A percentile compares a stretch with the other conserved stretches of the same genome.
Evolutionary conservation across 139 green algal species (phyloP).

Genomic region (Micractinium conductrix): DNA sequence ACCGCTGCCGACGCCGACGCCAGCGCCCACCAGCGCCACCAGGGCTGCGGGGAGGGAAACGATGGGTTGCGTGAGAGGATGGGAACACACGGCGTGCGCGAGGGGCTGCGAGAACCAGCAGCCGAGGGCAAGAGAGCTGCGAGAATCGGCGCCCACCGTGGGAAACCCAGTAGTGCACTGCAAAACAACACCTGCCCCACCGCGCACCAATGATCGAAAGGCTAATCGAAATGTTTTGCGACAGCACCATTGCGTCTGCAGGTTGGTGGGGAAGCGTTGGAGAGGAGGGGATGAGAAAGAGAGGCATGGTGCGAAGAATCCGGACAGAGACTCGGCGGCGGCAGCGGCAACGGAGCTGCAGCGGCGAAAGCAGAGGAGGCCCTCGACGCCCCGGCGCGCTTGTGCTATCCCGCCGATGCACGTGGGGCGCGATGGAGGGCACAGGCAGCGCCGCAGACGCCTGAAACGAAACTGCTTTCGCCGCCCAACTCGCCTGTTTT

Average conservation of each 20-base stretch:
- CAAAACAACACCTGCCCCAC: background rate
- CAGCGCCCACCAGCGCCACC: conserved; percentile 54
- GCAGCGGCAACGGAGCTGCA: background rate
- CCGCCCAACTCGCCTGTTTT: too few species aligned
- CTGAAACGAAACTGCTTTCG: too few species aligned
- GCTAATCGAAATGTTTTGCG: conserved; percentile 47
- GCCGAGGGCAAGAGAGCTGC: too few species aligned
- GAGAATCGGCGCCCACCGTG: too few species aligned
- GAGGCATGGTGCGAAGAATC: background rate
- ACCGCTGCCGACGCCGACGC: conserved; percentile 63
- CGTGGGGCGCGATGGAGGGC: too few species aligned
- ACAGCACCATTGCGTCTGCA: conserved; percentile 21
- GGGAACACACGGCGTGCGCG: too few species aligned
- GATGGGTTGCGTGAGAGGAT: too few species aligned
- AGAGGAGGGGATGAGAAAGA: background rate
- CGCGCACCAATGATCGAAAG: conserved; percentile 51
- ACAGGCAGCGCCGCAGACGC: too few species aligned
- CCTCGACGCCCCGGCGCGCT: too few species aligned
- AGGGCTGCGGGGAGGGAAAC: background rate
- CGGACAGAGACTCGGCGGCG: background rate
- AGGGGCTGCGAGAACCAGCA: background rate
- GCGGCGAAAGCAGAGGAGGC: background rate
- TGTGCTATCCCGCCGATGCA: too few species aligned
- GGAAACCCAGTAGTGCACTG: background rate
- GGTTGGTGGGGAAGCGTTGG: background rate